Evolutionary conservation across 2,329 filamentous ascomycete genomes (phyloP), one percentile per base, ranked within the genome.

Genomic region (Penicillium occitanis): DNA sequence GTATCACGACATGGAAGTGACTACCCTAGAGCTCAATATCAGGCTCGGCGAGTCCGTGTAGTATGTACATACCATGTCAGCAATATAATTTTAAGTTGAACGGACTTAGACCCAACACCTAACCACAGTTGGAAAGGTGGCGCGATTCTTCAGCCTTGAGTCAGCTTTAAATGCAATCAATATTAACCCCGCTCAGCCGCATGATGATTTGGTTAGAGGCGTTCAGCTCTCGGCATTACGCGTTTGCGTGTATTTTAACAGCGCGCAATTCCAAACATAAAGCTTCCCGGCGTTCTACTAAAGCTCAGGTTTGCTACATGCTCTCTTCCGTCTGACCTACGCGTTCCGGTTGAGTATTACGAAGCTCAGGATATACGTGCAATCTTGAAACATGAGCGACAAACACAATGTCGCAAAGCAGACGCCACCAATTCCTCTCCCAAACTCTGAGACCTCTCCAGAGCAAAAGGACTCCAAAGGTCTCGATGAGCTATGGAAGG

Each of bases 401-500:
- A 44, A 60, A 30, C 37, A 8, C 5, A 60, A 33, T 60, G 22
- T 60, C 19, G 22, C 37, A 42, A 60, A 60, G 44, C 35, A 60
- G 57, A 30, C 57, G n/a, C 22, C 37, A 28, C 35, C 57, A 44
- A 37, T 30, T 30, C 25, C 40, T 8, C 19, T 42, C 7, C 37
- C 37, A 17, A 40, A 60, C 13, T 2, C 35, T n/a, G 57, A 60
- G 10, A 19, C 19, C 7, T 33, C 57, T 44, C 22, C 57, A 6
- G 57, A 60, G 14, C 57, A 46, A n/a, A 60, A 44, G 19, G 57
- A 60, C 22, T 19, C 35, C 3, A 46, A 42, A 46, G 22, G 19
- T 19, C 25, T 60, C 19, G 57, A 44, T n/a, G 57, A 60, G 3
- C 28, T 60, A 14, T 60, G 57, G 57, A 60, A 60, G 19, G 40